phyloP scores from a whole-genome alignment of 1,139 yeast species.

The Blastobotrys ciferrii region DNA sequence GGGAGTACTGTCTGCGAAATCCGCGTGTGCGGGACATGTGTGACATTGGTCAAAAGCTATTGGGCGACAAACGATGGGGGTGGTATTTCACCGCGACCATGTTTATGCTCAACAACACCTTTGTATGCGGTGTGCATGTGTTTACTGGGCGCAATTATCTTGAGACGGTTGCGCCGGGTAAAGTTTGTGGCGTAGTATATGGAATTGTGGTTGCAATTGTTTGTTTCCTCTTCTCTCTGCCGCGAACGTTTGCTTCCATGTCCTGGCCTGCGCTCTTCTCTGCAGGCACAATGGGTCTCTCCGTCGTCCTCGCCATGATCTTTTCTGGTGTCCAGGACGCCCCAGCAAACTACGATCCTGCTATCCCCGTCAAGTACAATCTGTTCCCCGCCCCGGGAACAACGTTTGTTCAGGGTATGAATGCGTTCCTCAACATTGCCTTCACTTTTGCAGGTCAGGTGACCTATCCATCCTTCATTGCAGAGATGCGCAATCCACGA shows the following conservation, averaged over 20 bases:
- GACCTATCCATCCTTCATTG: slow-evolving; percentile 59
- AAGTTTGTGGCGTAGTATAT: slow-evolving; percentile 53
- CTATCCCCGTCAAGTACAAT: slow-evolving; percentile 45
- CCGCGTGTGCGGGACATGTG: slow-evolving; percentile 54
- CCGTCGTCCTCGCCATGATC: slow-evolving; percentile 51
- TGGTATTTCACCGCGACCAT: slow-evolving; percentile 59
- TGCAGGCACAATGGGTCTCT: slow-evolving; percentile 56
- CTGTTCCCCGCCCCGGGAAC: slow-evolving; percentile 53
- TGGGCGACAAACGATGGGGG: slow-evolving; percentile 51
- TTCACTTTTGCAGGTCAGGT: slow-evolving; percentile 65
- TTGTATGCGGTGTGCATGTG: slow-evolving; percentile 59
- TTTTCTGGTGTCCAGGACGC: slow-evolving; percentile 55
- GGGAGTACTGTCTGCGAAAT: slow-evolving; percentile 54
- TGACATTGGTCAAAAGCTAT: slow-evolving; percentile 58
- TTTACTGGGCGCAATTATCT: slow-evolving; percentile 59
- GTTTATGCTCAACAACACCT: slow-evolving; percentile 53
- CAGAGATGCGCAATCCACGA: slow-evolving; percentile 57
- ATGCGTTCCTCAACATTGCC: slow-evolving; percentile 56
- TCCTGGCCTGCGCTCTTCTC: slow-evolving; percentile 51
- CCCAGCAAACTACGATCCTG: slow-evolving; percentile 44
- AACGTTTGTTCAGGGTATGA: slow-evolving; percentile 53
- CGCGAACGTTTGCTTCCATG: slow-evolving; percentile 55
- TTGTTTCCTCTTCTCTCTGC: slow-evolving; percentile 52
- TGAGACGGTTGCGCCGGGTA: slow-evolving; percentile 52
- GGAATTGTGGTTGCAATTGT: slow-evolving; percentile 48